Conservation (phyloP, 2,329 filamentous ascomycete species). For the Fusarium equiseti region DNA sequence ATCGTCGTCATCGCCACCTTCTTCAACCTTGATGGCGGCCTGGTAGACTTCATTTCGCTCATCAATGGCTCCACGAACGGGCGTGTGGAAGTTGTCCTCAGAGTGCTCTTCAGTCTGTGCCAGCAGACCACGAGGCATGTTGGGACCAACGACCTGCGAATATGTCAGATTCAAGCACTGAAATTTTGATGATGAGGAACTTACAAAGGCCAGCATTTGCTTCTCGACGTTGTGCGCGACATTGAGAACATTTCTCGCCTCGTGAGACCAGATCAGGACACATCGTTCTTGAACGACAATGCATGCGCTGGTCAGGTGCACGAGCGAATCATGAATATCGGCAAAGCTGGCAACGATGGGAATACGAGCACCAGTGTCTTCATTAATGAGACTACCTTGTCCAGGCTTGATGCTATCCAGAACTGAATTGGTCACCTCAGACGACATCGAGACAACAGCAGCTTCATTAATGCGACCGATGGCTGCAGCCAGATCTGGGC, state of each 20-base stretch:
- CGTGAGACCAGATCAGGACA: conserved; percentile 44
- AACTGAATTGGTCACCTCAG: conserved; percentile 40
- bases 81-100: conserved; percentile 26
- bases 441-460: conserved; percentile 44
- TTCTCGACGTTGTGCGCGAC: conserved; percentile 45
- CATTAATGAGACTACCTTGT: conserved; percentile 32
- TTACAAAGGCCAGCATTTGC: conserved; percentile 44
- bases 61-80: conserved; percentile 45
- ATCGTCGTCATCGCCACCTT: conserved; percentile 40
- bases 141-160: conserved; percentile 41
- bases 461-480: conserved; percentile 37
- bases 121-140: conserved; percentile 40
- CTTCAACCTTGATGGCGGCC: conserved; percentile 44
- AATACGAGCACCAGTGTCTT: conserved; percentile 42
- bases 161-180: not conserved
- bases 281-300: conserved; percentile 42
- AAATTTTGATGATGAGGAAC: not conserved
- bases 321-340: conserved; percentile 35
- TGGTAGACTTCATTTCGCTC: conserved; percentile 45
- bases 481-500: conserved; percentile 38
- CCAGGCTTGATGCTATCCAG: conserved; percentile 41
- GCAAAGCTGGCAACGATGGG: conserved; percentile 38
- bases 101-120: conserved; percentile 43
- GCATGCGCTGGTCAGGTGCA: conserved; percentile 36
- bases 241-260: conserved; percentile 40